These are phyloP conservation scores for Colletotrichum brevisporum DNA, from an alignment of 2,329 filamentous ascomycete species.

Conservation along the genomic window DNA sequence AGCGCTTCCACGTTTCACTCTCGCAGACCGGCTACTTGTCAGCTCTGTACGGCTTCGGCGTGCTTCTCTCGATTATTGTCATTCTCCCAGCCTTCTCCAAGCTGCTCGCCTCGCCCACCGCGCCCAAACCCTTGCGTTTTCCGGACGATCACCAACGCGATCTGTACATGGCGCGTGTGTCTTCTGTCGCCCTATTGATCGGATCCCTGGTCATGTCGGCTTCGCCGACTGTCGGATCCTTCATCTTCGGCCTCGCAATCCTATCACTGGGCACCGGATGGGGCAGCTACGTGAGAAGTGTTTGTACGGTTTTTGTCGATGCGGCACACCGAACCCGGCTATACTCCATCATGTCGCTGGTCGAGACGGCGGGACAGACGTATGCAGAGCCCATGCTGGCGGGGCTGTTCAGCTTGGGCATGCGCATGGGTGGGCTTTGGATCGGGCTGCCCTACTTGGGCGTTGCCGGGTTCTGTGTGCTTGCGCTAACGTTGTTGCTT, in stretches of 20 bases:
- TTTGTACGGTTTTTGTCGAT: conserved; percentile 46
- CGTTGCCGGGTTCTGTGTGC: conserved; percentile 41
- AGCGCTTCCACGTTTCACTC: conserved; percentile 48
- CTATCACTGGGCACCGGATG: conserved; percentile 47
- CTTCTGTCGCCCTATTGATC: conserved; percentile 42
- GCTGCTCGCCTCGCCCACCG: conserved; percentile 41
- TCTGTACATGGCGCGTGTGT: conserved; percentile 46
- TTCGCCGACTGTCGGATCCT: conserved; percentile 45
- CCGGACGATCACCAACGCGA: conserved; percentile 46
- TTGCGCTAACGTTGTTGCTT: conserved; percentile 17
- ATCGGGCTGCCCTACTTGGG: conserved; percentile 51
- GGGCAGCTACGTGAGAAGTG: conserved; percentile 46
- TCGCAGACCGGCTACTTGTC: conserved; percentile 50
- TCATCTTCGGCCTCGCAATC: conserved; percentile 48
- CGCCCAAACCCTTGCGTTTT: conserved; percentile 44
- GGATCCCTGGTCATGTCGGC: conserved; percentile 47
- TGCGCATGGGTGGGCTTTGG: conserved; percentile 48
- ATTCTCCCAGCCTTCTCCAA: conserved; percentile 46
- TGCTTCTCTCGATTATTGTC: conserved; percentile 45
- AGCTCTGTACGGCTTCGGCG: conserved; percentile 47
- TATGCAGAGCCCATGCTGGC: conserved; percentile 48
- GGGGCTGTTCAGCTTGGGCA: conserved; percentile 47
- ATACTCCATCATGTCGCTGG: conserved; percentile 46
- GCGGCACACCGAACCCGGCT: conserved; percentile 48
- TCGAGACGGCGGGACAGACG: conserved; percentile 44